These are phyloP conservation scores for Ophiocordyceps camponoti-leonardi DNA, from an alignment of 2,329 filamentous ascomycete genomes.

Conservation along the genomic window DNA sequence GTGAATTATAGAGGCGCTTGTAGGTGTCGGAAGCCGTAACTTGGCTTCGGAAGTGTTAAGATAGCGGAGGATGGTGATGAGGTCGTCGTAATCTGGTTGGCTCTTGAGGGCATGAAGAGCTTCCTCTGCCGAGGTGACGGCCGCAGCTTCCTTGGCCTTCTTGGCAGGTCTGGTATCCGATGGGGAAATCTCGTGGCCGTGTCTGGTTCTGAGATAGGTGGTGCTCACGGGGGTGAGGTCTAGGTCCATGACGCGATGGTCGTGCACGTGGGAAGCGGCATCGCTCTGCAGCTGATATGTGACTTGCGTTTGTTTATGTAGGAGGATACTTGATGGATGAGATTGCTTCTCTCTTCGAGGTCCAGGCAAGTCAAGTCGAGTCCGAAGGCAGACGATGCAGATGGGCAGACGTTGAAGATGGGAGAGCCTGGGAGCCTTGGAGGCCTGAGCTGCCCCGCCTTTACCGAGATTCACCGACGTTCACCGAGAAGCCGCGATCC, in stretches of 20 bases:
- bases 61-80: conserved; percentile 35
- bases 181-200: conserved; percentile 18
- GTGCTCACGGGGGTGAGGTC: conserved; percentile 37
- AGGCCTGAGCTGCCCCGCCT: conserved; percentile 10
- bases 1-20: conserved; percentile 59
- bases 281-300: neutral
- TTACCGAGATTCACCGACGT: conserved; percentile 16
- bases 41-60: conserved; percentile 18
- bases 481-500: neutral
- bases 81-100: conserved; percentile 42
- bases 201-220: conserved; percentile 24
- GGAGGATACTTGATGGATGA: neutral
- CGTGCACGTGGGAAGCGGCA: neutral
- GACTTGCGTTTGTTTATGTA: too few relatives aligned
- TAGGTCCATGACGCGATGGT: conserved; percentile 28
- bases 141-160: neutral
- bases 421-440: too few relatives aligned
- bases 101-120: conserved; percentile 41
- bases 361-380: neutral
- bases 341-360: too few relatives aligned
- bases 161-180: conserved; percentile 15
- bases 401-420: neutral
- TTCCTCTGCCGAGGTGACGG: conserved; percentile 23
- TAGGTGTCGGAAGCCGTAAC: conserved; percentile 35
- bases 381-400: neutral